phyloP scores from a whole-genome alignment of 202 grass and related monocot species.

The Cymbopogon flexuosus region DNA sequence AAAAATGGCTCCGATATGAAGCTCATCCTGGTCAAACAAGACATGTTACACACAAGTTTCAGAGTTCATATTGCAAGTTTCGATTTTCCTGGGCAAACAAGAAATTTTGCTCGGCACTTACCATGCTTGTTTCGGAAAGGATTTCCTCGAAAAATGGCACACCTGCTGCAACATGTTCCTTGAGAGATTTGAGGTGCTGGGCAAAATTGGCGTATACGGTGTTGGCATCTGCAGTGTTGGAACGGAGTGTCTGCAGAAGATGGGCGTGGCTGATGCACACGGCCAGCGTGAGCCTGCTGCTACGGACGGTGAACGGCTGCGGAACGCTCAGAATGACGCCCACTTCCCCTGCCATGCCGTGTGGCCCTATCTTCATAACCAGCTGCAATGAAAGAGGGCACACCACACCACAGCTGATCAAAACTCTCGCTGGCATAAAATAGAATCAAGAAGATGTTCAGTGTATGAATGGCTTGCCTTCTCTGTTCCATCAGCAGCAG shows the following conservation, averaged over 20 bases:
- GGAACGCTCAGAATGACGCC: slow-evolving; percentile 53
- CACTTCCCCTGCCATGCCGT: slow-evolving; percentile 49
- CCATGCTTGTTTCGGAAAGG: not conserved
- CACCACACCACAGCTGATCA: not conserved
- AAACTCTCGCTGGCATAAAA: not conserved
- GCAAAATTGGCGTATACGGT: slow-evolving; percentile 37
- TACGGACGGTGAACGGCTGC: slow-evolving; percentile 51
- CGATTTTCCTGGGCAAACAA: too few relatives aligned
- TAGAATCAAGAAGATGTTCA: not conserved
- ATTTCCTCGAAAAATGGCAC: not conserved
- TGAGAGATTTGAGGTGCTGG: slow-evolving; percentile 25
- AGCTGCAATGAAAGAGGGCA: slow-evolving; percentile 22
- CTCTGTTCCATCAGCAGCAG: slow-evolving; percentile 8
- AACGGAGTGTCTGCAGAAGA: slow-evolving; percentile 30
- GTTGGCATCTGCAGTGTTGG: slow-evolving; percentile 29
- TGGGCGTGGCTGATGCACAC: slow-evolving; percentile 35
- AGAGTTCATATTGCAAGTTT: not conserved
- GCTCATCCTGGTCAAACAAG: not conserved
- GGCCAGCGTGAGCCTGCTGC: slow-evolving; percentile 36
- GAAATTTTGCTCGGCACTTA: too few relatives aligned
- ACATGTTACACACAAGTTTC: not conserved
- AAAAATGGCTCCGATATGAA: not conserved
- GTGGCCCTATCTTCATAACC: slow-evolving; percentile 28
- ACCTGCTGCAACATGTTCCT: not conserved
- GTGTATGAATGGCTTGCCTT: not conserved